Evolutionary conservation across 2,329 filamentous ascomycete genomes (phyloP), one percentile per base, ranked within the genome.

Genomic region (Colletotrichum costaricense): DNA sequence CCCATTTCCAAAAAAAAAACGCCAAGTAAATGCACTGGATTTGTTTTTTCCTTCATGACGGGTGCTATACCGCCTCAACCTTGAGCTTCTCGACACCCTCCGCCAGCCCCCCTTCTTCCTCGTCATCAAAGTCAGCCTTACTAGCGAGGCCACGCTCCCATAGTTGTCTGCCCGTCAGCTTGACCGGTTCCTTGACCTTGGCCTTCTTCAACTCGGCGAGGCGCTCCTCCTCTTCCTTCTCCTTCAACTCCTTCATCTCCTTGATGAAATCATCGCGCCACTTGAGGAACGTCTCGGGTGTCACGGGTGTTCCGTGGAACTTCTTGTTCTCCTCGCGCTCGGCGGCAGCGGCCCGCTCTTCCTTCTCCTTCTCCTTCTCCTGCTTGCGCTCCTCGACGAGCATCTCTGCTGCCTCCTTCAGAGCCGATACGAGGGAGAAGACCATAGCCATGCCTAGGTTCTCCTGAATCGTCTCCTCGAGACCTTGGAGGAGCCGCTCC

Each of bases 391-490:
- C 91, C 19, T 88, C 84, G 76, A 98, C 91, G 72, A 99, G 89
- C 77, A 92, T 88, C 85, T 99, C 97, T n/a, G 95, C 96, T 64
- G 90, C 88, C 72, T 99, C 97, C 81, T 98, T 98, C 73, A 99
- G 85, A 0, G 93, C 91, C 16, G 93, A 94, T 67, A 97, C 93
- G 28, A 99, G 86, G 0, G 96, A 95, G 84, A 98, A 99, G 1
- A 99, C 86, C 97, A 99, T 99, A 68, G 95, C 94, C 93, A 98
- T 98, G 75, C 97, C 97, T 73, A 98, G 85, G 77, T 95, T 98
- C 82, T 99, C 97, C 81, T 97, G 92, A 46, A 98, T 93, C 0
- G 93, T 94, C 19, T 93, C 91, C 52, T 91, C 83, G 14, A 98
- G 86, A 1, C 90, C 89, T 63, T 91, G 87, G 19, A 98, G 89